phyloP scores from a whole-genome alignment of 306 rosid genomes.

The Ziziphus jujuba region DNA sequence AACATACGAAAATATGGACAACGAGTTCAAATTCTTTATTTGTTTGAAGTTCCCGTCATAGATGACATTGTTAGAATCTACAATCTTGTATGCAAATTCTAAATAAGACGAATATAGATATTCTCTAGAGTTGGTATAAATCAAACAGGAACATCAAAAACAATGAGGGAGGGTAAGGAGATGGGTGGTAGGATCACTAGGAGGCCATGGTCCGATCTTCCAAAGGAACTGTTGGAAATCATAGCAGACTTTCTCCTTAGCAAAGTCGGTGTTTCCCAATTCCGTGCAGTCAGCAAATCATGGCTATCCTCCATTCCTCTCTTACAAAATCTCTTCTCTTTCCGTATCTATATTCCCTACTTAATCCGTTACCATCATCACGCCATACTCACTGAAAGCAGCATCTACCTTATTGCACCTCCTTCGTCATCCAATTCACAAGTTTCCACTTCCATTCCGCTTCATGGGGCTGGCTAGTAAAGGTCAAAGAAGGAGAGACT shows the following conservation, averaged over 20 bases:
- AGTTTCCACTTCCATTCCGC: not conserved
- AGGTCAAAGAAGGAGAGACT: conserved; percentile 1
- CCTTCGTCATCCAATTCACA: not conserved
- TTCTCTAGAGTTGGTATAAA: too few relatives aligned
- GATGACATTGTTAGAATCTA: too few relatives aligned
- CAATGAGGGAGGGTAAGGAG: too few relatives aligned
- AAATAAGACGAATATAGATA: too few relatives aligned
- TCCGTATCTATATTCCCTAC: not conserved
- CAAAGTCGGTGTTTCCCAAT: conserved; percentile 3
- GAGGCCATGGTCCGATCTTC: conserved; percentile 27
- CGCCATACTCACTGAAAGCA: not conserved
- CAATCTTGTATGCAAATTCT: too few relatives aligned
- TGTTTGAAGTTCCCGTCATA: too few relatives aligned
- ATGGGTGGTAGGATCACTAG: too few relatives aligned
- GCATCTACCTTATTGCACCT: conserved; percentile 21
- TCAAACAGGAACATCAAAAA: too few relatives aligned
- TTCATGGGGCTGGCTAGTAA: conserved; percentile 27
- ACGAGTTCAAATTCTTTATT: too few relatives aligned
- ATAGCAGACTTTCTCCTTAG: not conserved
- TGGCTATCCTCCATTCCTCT: conserved; percentile 24
- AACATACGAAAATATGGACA: too few relatives aligned
- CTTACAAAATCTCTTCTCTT: not conserved
- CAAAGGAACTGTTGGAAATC: too few relatives aligned
- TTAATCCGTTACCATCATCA: too few relatives aligned
- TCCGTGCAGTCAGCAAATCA: conserved; percentile 20